Base-by-base conservation (phyloP, 192 early-diverging fungal species). In the Oehlia diaphana region DNA sequence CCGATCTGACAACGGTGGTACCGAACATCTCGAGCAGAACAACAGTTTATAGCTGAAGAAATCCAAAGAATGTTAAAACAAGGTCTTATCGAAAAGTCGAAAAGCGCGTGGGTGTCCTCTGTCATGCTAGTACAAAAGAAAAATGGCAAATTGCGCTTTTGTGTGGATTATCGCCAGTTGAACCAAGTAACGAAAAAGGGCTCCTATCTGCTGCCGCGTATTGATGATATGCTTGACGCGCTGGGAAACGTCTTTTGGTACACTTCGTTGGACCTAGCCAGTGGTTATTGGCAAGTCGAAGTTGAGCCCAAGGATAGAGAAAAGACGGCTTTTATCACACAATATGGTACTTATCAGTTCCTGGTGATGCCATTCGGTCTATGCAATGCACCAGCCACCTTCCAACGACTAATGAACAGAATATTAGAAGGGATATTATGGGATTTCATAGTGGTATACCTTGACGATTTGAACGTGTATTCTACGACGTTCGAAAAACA, bases 401-500 rank as follows among this genome's bases (percentile, higher is more conserved):
- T 67, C 63, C 79, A 84, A 49, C 3, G 80, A 2, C 6, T 65
- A 0, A 65, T 65, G 63, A 9, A 65, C 8, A 0, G 1, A 28
- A 23, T 65, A 7, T 0, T 65, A 0, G 23, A 65, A 0, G 19
- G 4, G 0, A 9, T 65, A 0, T 26, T 65, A 26, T 21, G n/a
- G 26, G 26, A 65, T 26, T 63, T 23, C 2, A 7, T 63, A 0
- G 1, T 19, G 62, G 62, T 81, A 2, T 87, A 87, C 50, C 64
- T 87, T 9, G 86, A 91, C 76, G 86, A 89, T 74, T 83, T 91
- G 21, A 74, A 88, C 4, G 79, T 91, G 0, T 91, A 78, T 70
- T 88, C 84, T 2, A 63, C 35, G 23, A 84, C 63, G 35, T 82
- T 81, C 7, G 74, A 82, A 28, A 64, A 82, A 14, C 81, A 82